phyloP scores from a whole-genome alignment of 805 yeast genomes.

The Schizosaccharomyces octosporus region DNA sequence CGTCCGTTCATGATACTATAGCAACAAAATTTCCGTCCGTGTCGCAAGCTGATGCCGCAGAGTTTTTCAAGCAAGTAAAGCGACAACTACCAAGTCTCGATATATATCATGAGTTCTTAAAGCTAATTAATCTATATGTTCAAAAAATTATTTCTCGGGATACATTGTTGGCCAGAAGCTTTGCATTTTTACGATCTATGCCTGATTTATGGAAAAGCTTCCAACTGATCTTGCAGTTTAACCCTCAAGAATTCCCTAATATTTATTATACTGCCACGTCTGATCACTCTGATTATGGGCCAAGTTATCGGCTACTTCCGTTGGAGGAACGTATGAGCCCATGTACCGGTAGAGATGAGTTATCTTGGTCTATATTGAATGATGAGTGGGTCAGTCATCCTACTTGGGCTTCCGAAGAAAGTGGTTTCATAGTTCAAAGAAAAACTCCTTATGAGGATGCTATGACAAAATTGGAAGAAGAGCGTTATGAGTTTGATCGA shows the following conservation, averaged over 20 bases:
- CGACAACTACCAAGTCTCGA: slow-evolving; percentile 70
- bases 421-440: slow-evolving; percentile 96
- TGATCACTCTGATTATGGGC: slow-evolving; percentile 30
- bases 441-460: slow-evolving; percentile 96
- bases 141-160: slow-evolving; percentile 72
- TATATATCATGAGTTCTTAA: slow-evolving; percentile 75
- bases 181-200: slow-evolving; percentile 60
- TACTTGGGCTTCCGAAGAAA: slow-evolving; percentile 99
- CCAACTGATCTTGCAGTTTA: not conserved
- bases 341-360: slow-evolving; percentile 91
- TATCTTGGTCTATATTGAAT: slow-evolving; percentile 96
- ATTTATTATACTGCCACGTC: slow-evolving; percentile 11
- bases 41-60: not conserved
- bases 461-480: slow-evolving; percentile 83
- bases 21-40: too few relatives aligned
- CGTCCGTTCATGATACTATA: too few relatives aligned
- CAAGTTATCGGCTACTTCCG: slow-evolving; percentile 78
- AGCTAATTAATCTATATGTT: slow-evolving; percentile 62
- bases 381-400: slow-evolving; percentile 99
- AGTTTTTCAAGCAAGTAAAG: slow-evolving; percentile 60
- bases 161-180: slow-evolving; percentile 60
- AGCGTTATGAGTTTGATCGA: slow-evolving; percentile 88
- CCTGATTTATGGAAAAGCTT: slow-evolving; percentile 32
- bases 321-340: slow-evolving; percentile 90
- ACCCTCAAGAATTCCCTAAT: slow-evolving; percentile 22